Evolutionary conservation across 2,329 filamentous ascomycete species (phyloP).

Genomic region (Diaporthe citri): DNA sequence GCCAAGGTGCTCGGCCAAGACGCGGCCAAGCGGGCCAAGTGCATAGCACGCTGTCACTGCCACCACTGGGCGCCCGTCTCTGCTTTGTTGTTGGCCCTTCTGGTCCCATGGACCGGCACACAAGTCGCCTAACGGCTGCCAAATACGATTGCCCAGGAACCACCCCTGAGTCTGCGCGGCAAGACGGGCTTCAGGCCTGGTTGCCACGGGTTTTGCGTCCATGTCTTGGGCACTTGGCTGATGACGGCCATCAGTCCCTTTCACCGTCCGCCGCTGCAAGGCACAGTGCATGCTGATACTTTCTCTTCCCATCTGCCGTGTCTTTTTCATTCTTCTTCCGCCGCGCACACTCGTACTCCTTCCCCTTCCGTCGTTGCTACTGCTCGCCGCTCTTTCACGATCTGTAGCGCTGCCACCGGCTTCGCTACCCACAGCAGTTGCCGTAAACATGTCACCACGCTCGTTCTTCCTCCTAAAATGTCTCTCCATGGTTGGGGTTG

Average conservation of each 20-base stretch:
- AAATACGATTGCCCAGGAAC: slow-evolving; percentile 32
- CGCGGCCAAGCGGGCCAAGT: slow-evolving; percentile 38
- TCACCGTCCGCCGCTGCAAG: slow-evolving; percentile 13
- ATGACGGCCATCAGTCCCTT: slow-evolving; percentile 20
- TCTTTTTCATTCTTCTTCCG: neutral
- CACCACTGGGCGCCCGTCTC: slow-evolving; percentile 27
- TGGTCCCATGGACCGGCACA: slow-evolving; percentile 10
- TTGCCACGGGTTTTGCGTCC: slow-evolving; percentile 22
- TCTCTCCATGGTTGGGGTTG: slow-evolving; percentile 28
- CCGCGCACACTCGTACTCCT: neutral
- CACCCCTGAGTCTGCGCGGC: slow-evolving; percentile 12
- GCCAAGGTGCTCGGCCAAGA: slow-evolving; percentile 33
- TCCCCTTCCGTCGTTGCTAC: slow-evolving; percentile 16
- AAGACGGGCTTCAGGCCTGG: slow-evolving; percentile 2
- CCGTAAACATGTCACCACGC: slow-evolving; percentile 30
- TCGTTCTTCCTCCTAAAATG: slow-evolving; percentile 10
- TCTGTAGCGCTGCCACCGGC: neutral
- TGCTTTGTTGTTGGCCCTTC: slow-evolving; percentile 14
- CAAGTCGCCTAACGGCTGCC: slow-evolving; percentile 6
- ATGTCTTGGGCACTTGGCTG: slow-evolving; percentile 30
- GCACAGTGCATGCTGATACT: slow-evolving; percentile 17
- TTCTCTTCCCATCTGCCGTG: slow-evolving; percentile 8
- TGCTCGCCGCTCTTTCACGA: slow-evolving; percentile 5
- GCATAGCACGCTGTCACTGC: slow-evolving; percentile 22
- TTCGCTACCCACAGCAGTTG: slow-evolving; percentile 16